Conservation (phyloP, 768 basidiomycete genomes). For the Boletus rufocinnamomeus region DNA sequence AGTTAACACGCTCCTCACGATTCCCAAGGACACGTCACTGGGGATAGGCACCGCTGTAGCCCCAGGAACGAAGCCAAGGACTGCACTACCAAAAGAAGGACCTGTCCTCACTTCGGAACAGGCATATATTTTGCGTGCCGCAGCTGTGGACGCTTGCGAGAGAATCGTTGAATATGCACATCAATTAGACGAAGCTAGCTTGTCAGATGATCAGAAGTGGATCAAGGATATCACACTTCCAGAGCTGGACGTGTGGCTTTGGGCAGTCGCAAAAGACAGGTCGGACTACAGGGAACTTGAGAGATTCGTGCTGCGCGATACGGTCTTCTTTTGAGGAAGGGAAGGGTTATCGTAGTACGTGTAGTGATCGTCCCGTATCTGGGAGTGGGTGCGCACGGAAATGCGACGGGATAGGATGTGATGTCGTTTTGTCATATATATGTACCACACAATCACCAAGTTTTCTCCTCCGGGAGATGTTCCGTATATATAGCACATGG, state of each 20-base stretch:
- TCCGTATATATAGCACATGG: slow-evolving; percentile 5
- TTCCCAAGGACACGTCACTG: slow-evolving; percentile 17
- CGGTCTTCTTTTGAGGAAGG: slow-evolving; percentile 60
- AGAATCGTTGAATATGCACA: slow-evolving; percentile 59
- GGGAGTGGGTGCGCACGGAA: slow-evolving; percentile 2
- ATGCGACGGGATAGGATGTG: slow-evolving; percentile 2
- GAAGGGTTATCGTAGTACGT: not conserved
- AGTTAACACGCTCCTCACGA: slow-evolving; percentile 44
- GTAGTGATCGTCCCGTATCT: not conserved
- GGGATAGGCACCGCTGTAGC: slow-evolving; percentile 6
- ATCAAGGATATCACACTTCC: slow-evolving; percentile 58
- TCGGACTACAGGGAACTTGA: slow-evolving; percentile 65
- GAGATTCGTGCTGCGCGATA: slow-evolving; percentile 66
- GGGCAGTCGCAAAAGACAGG: slow-evolving; percentile 79
- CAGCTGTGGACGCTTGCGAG: slow-evolving; percentile 79
- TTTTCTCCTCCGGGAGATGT: not conserved
- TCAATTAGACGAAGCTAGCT: slow-evolving; percentile 25
- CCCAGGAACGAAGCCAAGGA: slow-evolving; percentile 20
- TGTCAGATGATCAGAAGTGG: slow-evolving; percentile 44
- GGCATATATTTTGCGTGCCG: slow-evolving; percentile 73
- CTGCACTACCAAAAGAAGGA: slow-evolving; percentile 41
- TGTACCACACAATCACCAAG: not conserved
- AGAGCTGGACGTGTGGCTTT: slow-evolving; percentile 76
- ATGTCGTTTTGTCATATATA: slow-evolving; percentile 1
- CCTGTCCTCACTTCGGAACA: slow-evolving; percentile 60